Percentiles rank a stretch among this genome's conserved stretches.
Evolutionary conservation across 176 grass and related monocot species (phyloP).

Genomic region (Hyparrhenia diplandra): DNA sequence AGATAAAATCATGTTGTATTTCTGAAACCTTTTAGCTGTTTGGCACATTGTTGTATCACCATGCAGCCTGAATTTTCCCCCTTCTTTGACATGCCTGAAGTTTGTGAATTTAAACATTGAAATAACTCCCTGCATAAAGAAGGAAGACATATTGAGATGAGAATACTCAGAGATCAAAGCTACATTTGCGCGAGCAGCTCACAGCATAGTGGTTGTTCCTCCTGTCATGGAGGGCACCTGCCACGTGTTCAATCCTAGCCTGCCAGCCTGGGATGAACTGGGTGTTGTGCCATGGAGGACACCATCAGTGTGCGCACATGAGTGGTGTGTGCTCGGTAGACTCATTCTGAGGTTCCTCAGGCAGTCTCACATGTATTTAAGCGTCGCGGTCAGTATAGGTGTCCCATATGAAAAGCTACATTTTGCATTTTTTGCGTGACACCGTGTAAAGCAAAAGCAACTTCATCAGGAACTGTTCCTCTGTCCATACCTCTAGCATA

Average conservation of each 20-base stretch:
- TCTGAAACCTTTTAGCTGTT: neutral
- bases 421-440: neutral
- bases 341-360: neutral
- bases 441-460: neutral
- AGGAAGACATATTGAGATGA: neutral
- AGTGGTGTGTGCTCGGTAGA: neutral
- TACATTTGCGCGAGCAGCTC: neutral
- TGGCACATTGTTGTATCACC: neutral
- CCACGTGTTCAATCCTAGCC: neutral
- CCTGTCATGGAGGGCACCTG: too few species aligned
- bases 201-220: too few species aligned
- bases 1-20: neutral
- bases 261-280: neutral
- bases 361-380: neutral
- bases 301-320: neutral
- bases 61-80: neutral
- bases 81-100: neutral
- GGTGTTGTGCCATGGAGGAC: neutral
- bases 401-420: neutral
- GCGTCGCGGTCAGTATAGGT: neutral
- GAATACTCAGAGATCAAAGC: neutral
- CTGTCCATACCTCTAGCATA: neutral
- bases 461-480: neutral
- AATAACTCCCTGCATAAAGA: neutral
- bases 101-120: neutral